phyloP scores from a whole-genome alignment of 2,329 filamentous ascomycete species.

The Penicillium frequentans region DNA sequence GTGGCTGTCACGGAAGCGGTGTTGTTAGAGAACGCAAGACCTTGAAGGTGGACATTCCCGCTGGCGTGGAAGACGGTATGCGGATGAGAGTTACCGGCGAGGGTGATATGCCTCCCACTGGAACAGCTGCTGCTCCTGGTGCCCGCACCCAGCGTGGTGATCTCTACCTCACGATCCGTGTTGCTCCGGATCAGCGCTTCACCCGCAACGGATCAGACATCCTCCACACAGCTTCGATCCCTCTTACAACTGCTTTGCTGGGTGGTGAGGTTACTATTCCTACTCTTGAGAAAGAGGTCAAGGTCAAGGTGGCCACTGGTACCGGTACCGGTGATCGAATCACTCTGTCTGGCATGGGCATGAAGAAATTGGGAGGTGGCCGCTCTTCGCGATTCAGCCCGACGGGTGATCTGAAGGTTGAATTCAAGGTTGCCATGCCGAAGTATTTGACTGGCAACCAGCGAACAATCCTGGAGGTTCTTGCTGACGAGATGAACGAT shows the following conservation, averaged over 20 bases:
- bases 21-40: conserved; percentile 81
- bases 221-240: conserved; percentile 86
- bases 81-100: conserved; percentile 79
- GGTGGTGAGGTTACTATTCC: conserved; percentile 88
- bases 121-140: conserved; percentile 63
- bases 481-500: conserved; percentile 94
- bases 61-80: conserved; percentile 96
- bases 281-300: conserved; percentile 86
- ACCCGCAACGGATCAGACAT: conserved; percentile 85
- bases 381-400: conserved; percentile 52
- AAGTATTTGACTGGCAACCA: conserved; percentile 92
- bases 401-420: conserved; percentile 82
- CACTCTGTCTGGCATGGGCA: conserved; percentile 85
- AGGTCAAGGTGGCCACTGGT: conserved; percentile 85
- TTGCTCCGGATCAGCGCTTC: conserved; percentile 88
- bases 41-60: conserved; percentile 87
- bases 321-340: conserved; percentile 91
- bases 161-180: conserved; percentile 85
- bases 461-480: conserved; percentile 88
- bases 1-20: conserved; percentile 76
- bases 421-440: conserved; percentile 93
- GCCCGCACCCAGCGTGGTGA: conserved; percentile 74
- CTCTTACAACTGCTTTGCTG: conserved; percentile 86
- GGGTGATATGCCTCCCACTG: conserved; percentile 81
- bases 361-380: conserved; percentile 72